phyloP scores from a whole-genome alignment of 768 basidiomycete genomes.

The Boletus sp. region DNA sequence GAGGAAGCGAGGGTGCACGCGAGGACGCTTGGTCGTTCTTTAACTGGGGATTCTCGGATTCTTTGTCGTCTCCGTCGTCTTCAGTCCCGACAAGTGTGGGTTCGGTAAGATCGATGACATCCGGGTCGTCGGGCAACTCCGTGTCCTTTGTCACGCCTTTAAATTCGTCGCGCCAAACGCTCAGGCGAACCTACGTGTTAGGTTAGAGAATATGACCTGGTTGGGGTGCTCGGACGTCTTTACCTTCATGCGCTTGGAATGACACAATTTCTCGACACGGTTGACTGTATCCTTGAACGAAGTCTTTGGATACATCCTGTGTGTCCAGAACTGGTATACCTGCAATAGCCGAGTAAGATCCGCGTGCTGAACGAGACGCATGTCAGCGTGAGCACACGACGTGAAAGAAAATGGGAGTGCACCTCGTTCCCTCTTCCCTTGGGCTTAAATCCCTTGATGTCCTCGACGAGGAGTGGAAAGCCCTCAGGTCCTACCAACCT shows the following conservation, averaged over 20 bases:
- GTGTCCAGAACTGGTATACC: slow-evolving; percentile 94
- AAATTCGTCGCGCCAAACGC: slow-evolving; percentile 77
- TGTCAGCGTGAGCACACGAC: not conserved
- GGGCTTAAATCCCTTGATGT: slow-evolving; percentile 73
- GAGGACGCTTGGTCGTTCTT: slow-evolving; percentile 34
- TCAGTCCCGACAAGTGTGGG: slow-evolving; percentile 29
- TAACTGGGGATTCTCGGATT: slow-evolving; percentile 3
- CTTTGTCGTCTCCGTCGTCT: slow-evolving; percentile 12
- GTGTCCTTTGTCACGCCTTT: slow-evolving; percentile 41
- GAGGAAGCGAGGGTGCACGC: slow-evolving; percentile 39
- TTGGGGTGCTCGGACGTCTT: slow-evolving; percentile 16
- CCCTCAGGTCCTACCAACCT: slow-evolving; percentile 72
- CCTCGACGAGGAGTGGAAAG: slow-evolving; percentile 75
- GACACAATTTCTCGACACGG: slow-evolving; percentile 86
- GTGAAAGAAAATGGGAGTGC: slow-evolving; percentile 5
- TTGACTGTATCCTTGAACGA: slow-evolving; percentile 85
- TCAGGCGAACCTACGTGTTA: slow-evolving; percentile 57
- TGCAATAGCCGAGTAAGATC: slow-evolving; percentile 81
- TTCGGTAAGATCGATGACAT: slow-evolving; percentile 33
- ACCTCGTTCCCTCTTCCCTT: slow-evolving; percentile 96
- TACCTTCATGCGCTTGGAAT: slow-evolving; percentile 84
- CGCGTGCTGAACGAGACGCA: slow-evolving; percentile 46
- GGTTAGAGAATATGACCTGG: slow-evolving; percentile 1
- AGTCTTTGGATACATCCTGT: slow-evolving; percentile 86
- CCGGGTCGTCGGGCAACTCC: slow-evolving; percentile 19